Conservation (phyloP, 495 filamentous ascomycete species). For the Penicillium bovifimosum region DNA sequence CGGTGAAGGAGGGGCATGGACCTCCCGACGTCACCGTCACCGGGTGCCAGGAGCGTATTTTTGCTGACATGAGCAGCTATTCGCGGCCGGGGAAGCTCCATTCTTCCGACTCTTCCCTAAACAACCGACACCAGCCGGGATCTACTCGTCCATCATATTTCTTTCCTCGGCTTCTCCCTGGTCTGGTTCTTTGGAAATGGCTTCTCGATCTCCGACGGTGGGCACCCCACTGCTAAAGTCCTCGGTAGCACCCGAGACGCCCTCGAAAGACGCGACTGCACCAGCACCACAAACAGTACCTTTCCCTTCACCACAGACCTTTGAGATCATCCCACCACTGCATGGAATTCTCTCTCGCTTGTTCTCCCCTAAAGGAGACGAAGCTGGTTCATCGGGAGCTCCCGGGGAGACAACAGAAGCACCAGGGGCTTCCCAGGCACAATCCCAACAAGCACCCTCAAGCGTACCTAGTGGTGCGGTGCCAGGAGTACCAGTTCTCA, state of each 20-base stretch:
- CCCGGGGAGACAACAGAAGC: conserved; percentile 22
- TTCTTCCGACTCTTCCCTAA: conserved; percentile 38
- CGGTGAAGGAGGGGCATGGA: conserved; percentile 37
- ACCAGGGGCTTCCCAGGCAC: conserved; percentile 21
- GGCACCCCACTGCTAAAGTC: conserved; percentile 37
- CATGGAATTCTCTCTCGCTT: conserved; percentile 71
- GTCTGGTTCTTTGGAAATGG: conserved; percentile 23
- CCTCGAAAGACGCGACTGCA: conserved; percentile 34
- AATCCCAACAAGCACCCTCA: conserved; percentile 25
- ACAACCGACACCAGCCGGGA: conserved; percentile 26
- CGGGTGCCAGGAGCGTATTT: conserved; percentile 1
- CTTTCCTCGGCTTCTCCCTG: conserved; percentile 14
- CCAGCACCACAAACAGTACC: conserved; percentile 43
- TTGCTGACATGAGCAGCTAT: background rate
- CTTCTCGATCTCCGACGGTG: conserved; percentile 36
- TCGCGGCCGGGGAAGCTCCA: background rate
- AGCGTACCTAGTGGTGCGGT: conserved; percentile 7
- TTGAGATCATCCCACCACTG: conserved; percentile 82
- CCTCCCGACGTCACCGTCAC: conserved; percentile 28
- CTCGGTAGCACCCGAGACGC: conserved; percentile 38
- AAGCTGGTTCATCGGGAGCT: conserved; percentile 14
- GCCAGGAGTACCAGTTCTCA: conserved; percentile 23
- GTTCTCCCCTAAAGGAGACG: conserved; percentile 34
- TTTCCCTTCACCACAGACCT: conserved; percentile 53
- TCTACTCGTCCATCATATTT: conserved; percentile 6